A percentile compares a stretch with the other conserved stretches of the same genome.
Conservation (phyloP, 371 early-diverging fungal species). For the Apophysomyces variabilis region DNA sequence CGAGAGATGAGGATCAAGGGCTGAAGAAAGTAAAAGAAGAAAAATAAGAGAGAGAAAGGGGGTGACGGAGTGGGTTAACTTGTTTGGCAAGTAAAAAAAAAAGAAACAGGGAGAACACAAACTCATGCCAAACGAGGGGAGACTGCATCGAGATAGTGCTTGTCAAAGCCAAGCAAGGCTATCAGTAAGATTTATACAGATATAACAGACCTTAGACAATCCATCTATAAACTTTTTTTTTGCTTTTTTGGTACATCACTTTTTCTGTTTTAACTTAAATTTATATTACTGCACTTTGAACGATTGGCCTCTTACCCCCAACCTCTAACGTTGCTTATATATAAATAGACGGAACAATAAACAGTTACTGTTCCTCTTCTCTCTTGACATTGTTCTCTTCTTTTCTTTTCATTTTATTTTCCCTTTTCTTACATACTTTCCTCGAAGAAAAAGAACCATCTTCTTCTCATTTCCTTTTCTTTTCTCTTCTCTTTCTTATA, state of each 20-base stretch:
- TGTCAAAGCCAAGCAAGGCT: slow-evolving; percentile 3
- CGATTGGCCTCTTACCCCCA: too few species aligned
- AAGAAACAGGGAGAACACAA: not conserved
- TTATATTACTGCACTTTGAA: too few species aligned
- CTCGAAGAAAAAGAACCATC: too few species aligned
- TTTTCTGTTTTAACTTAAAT: too few species aligned
- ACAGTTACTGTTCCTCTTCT: too few species aligned
- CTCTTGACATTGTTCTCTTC: slow-evolving; percentile 1
- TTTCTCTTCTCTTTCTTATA: slow-evolving; percentile 21
- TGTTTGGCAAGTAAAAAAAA: slow-evolving; percentile 5
- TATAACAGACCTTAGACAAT: not conserved
- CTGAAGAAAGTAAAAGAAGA: not conserved
- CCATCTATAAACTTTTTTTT: not conserved
- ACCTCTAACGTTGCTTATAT: too few species aligned
- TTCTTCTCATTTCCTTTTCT: slow-evolving; percentile 7
- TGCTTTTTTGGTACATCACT: too few species aligned
- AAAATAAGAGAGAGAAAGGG: not conserved
- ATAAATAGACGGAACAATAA: too few species aligned
- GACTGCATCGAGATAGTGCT: not conserved
- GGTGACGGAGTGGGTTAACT: not conserved
- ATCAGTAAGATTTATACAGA: not conserved
- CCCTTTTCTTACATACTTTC: slow-evolving; percentile 14
- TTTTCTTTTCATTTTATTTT: slow-evolving; percentile 1
- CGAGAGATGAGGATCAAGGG: not conserved
- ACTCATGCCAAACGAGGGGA: slow-evolving; percentile 4